Evolutionary conservation across 108 stramenopile species (phyloP).

Genomic region (Phaeodactylum tricornutum): DNA sequence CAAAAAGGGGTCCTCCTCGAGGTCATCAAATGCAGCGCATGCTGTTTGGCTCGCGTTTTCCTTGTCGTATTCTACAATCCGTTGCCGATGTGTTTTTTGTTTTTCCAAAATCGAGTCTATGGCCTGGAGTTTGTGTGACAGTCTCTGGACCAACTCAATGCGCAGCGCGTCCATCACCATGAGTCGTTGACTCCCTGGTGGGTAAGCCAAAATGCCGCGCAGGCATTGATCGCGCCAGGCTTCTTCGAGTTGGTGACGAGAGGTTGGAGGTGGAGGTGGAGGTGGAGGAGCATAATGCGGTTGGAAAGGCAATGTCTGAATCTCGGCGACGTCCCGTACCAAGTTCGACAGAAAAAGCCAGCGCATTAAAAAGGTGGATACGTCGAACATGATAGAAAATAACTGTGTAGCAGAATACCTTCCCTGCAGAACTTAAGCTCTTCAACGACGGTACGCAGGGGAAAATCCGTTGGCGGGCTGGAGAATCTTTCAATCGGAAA

Average conservation of each 20-base stretch:
- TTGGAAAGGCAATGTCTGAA: conserved; percentile 66
- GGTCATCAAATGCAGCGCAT: too few relatives aligned
- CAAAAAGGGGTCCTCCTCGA: conserved; percentile 12
- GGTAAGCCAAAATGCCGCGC: conserved; percentile 55
- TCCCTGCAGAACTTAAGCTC: too few relatives aligned
- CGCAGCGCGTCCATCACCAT: conserved; percentile 60
- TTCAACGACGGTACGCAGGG: too few relatives aligned
- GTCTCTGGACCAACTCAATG: conserved; percentile 46
- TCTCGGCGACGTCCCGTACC: conserved; percentile 56
- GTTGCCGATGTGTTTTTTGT: too few relatives aligned
- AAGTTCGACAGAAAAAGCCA: conserved; percentile 77
- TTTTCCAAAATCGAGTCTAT: too few relatives aligned
- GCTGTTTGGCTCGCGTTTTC: too few relatives aligned
- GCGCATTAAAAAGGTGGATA: conserved; percentile 68
- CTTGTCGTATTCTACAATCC: too few relatives aligned
- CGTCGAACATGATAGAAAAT: conserved; percentile 48
- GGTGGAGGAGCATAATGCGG: conserved; percentile 18
- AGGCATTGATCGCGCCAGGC: conserved; percentile 40
- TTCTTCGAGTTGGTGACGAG: conserved; percentile 18
- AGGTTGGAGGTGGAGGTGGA: neutral
- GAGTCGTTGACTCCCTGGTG: conserved; percentile 60
- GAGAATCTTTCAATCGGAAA: too few relatives aligned
- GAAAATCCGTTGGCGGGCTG: too few relatives aligned
- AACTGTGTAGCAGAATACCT: too few relatives aligned
- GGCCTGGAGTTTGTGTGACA: conserved; percentile 16